Evolutionary conservation across 2,329 filamentous ascomycete genomes (phyloP), one percentile per base, ranked within the genome.

Genomic region (Monosporascus sp.): DNA sequence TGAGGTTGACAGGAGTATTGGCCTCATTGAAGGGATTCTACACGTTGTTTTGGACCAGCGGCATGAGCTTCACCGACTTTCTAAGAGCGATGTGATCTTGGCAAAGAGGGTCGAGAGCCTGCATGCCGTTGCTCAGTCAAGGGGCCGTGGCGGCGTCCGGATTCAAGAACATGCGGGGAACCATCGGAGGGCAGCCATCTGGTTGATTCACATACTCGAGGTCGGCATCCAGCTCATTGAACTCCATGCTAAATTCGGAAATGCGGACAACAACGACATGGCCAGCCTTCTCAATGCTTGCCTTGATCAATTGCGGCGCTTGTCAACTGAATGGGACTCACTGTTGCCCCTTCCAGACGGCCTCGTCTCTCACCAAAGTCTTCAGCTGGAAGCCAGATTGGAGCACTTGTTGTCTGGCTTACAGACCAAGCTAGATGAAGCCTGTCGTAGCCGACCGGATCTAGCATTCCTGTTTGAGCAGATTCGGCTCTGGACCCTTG

Each of bases 11-110:
- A 82, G 92, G 64, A 92, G 91, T 66, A 81, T 89, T 48, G 91
- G 91, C 0, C 90, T 90, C 59, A 75, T 97, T n/a, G 94, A 99
- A 68, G 91, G 92, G 26, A 79, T 97, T 55, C 75, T 97, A 31
- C 79, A 86, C 55, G 73, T 84, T n/a, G 68, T 82, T 1, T 65
- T 90, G 14, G 71, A 74, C 3, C 88, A 92, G 67, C 78, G 87
- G 54, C 69, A 68, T 47, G 69, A 73, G 6, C 71, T 87, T 36
- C 71, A 75, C 43, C 59, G 69, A 19, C 64, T 71, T 14, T 59
- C 76, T 3, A 66, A 64, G 16, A 67, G 72, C 1, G 63, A 79
- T 11, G 61, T 64, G 14, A 64, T 64, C 16, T 69, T 85, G 6
- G 65, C 73, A 19, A 58, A 57, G 3, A 57, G 71, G 1, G 67